phyloP scores from a whole-genome alignment of 495 filamentous ascomycete genomes.

The Usnea hakonensis region DNA sequence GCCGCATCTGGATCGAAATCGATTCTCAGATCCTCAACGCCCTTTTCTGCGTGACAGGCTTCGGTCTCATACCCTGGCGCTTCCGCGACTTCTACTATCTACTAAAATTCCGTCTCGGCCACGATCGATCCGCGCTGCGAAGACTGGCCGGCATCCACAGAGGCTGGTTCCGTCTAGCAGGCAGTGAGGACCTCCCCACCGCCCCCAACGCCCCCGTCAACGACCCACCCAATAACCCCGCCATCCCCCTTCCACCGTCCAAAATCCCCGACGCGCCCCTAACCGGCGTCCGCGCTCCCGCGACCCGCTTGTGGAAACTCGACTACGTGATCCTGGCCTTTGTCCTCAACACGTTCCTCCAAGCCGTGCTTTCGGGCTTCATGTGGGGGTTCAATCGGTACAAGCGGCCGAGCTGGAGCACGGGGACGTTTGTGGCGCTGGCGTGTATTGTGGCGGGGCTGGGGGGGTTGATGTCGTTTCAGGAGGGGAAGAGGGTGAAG shows the following conservation, averaged over 20 bases:
- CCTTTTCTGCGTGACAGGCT: constrained; percentile 80
- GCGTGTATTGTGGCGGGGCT: constrained; percentile 59
- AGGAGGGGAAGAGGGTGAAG: constrained; percentile 41
- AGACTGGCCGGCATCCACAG: constrained; percentile 58
- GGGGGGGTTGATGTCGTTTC: constrained; percentile 61
- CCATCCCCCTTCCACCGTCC: constrained; percentile 48
- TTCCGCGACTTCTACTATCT: constrained; percentile 71
- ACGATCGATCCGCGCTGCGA: constrained; percentile 46
- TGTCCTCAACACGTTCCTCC: constrained; percentile 68
- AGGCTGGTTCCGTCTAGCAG: constrained; percentile 61
- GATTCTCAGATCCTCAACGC: constrained; percentile 78
- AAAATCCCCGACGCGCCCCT: constrained; percentile 49
- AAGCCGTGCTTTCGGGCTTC: constrained; percentile 58
- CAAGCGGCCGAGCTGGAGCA: constrained; percentile 63
- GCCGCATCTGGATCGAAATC: constrained; percentile 75
- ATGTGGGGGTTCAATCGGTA: constrained; percentile 76
- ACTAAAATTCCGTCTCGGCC: constrained; percentile 50
- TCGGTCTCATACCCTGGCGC: constrained; percentile 78
- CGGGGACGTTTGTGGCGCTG: constrained; percentile 63
- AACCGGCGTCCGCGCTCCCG: constrained; percentile 56
- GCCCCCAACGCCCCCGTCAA: background rate
- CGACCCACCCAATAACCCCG: constrained; percentile 33
- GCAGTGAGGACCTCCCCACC: constrained; percentile 35
- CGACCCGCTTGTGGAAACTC: constrained; percentile 65
- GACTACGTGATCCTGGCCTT: constrained; percentile 73